Evolutionary conservation across 805 yeast genomes (phyloP), one percentile per base, ranked within the genome.

Genomic region (Komagataella pseudopastoris): DNA sequence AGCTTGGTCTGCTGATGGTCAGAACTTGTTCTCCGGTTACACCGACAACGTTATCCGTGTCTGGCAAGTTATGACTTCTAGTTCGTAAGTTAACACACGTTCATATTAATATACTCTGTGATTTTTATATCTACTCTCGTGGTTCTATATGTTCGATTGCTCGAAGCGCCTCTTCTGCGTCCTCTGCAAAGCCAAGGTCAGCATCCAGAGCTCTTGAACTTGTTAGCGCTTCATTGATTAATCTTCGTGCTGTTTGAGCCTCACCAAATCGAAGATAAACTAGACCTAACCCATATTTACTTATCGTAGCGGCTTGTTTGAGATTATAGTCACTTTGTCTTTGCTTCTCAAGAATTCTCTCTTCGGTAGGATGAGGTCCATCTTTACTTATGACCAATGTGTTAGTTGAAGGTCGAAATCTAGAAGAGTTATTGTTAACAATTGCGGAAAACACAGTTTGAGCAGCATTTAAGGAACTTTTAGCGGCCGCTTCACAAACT

Each of bases 1-100:
- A 72, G 88, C 97, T 74, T 93, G 99, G 99, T 90, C 98, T 67
- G 91, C 96, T 75, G 99, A 93, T 68, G 99, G 99, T 74, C 98
- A 91, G 83, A 88, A 85, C 85, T 83, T 93, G 77, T 93, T 88
- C 74, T 96, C 98, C 67, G 99, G 99, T 83, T 93, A 93, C 96
- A 90, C 97, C 70, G 99, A 93, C 78, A 88, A 88, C 82, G 82
- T 86, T 72, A 91, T 93, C 83, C 91, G 99, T 81, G 99, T 93
- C 76, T 93, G 99, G 99, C 98, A 93, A 85, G 96, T 93, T 68
- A 93, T 93, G 98, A 88, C 95, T 77, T 76, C 83, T 60, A 66
- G 68, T 59, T 69, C 39, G 39, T 30, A 30, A 30, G 39, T 30
- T 30, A 30, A 30, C 39, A 30, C 39, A 30, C 39, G 39, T 30